Percentiles rank a stretch among this genome's conserved stretches.
phyloP scores from a whole-genome alignment of 371 early-diverging fungal genomes.

The Rhizomucor pusillus region DNA sequence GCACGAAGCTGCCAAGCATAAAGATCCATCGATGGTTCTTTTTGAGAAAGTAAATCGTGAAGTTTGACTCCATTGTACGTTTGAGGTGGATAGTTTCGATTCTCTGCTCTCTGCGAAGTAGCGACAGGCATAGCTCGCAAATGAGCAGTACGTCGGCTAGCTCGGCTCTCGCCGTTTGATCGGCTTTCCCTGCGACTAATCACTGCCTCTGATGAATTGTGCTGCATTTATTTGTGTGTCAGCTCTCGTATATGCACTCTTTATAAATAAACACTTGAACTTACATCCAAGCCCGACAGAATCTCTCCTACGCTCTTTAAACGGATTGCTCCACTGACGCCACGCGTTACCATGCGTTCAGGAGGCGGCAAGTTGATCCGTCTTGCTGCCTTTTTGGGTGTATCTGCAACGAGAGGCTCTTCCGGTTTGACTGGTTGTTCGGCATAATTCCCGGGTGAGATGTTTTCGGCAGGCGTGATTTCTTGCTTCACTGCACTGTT shows the following conservation, averaged over 20 bases:
- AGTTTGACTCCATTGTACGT: slow-evolving; percentile 45
- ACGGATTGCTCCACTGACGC: slow-evolving; percentile 64
- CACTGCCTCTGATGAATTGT: neutral
- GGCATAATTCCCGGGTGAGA: neutral
- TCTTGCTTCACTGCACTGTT: neutral
- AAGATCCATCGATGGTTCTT: slow-evolving; percentile 47
- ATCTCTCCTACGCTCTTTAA: slow-evolving; percentile 63
- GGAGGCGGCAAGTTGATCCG: slow-evolving; percentile 57
- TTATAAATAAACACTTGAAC: neutral
- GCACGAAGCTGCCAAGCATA: slow-evolving; percentile 76
- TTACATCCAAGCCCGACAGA: slow-evolving; percentile 46
- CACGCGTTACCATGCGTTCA: slow-evolving; percentile 71
- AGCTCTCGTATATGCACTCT: neutral
- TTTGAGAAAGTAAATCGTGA: slow-evolving; percentile 28
- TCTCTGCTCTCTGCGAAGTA: slow-evolving; percentile 17
- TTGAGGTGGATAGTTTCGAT: slow-evolving; percentile 29
- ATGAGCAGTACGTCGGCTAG: slow-evolving; percentile 7
- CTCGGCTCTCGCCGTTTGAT: neutral
- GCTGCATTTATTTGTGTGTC: neutral
- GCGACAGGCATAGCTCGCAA: slow-evolving; percentile 22
- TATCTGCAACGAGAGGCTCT: slow-evolving; percentile 2
- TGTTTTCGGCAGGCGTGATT: neutral
- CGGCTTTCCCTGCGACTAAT: no score
- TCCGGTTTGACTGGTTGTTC: slow-evolving; percentile 6
- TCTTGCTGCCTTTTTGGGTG: slow-evolving; percentile 7